phyloP scores from a whole-genome alignment of 1,284 basidiomycete species.

The Rhizopogon hawkerae region DNA sequence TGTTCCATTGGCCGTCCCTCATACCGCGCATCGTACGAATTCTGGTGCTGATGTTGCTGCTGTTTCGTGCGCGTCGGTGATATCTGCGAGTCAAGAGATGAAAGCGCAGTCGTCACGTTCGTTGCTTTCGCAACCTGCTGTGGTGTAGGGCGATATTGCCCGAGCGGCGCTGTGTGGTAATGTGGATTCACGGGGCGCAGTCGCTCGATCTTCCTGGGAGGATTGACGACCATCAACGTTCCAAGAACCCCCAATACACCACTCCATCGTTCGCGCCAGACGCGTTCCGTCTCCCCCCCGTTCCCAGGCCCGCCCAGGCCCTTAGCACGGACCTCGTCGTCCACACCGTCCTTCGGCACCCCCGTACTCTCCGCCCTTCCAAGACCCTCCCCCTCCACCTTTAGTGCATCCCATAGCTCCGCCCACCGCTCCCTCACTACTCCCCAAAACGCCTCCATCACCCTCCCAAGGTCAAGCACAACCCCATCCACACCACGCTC shows the following conservation, averaged over 20 bases:
- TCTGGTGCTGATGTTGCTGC: background rate
- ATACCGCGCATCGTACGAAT: background rate
- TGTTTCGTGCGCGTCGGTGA: background rate
- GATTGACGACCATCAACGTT: conserved; percentile 35
- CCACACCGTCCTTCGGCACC: background rate
- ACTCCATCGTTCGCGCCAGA: conserved; percentile 59
- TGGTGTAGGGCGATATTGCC: conserved; percentile 3
- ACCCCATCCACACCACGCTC: conserved; percentile 47
- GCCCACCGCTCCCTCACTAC: conserved; percentile 56
- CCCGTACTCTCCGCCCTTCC: conserved; percentile 36
- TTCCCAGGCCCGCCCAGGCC: background rate
- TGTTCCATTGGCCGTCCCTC: background rate
- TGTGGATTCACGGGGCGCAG: background rate
- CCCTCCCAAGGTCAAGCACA: conserved; percentile 41
- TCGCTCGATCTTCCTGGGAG: background rate
- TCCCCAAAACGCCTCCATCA: conserved; percentile 53
- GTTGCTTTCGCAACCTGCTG: background rate
- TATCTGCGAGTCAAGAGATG: conserved; percentile 19
- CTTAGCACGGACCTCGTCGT: background rate
- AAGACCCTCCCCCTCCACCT: conserved; percentile 65
- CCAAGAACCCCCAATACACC: conserved; percentile 48
- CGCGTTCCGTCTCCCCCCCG: conserved; percentile 46
- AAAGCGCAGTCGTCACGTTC: conserved; percentile 11
- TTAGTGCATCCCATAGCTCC: conserved; percentile 70
- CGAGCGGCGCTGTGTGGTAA: background rate